Evolutionary conservation across 805 yeast species (phyloP).

Genomic region (Spencermartinsiella europaea): DNA sequence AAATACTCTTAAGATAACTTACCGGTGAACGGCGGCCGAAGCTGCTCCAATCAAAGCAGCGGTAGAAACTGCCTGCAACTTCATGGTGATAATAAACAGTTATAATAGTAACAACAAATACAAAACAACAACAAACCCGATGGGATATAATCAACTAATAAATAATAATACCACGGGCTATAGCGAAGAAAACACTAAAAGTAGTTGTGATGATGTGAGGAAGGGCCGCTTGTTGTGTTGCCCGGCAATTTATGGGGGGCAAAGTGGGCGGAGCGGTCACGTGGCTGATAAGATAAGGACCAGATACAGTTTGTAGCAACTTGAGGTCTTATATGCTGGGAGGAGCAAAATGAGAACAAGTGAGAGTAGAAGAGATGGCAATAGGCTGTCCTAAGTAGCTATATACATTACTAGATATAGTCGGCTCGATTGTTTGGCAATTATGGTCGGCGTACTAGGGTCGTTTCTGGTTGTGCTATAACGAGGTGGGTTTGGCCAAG

Average conservation of each 20-base stretch:
- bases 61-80: conserved; percentile 19
- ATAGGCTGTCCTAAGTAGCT: too few relatives aligned
- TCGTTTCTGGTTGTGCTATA: too few relatives aligned
- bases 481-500: too few relatives aligned
- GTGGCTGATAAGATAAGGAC: background rate
- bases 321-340: too few relatives aligned
- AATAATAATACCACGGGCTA: background rate
- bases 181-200: background rate
- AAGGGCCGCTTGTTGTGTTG: too few relatives aligned
- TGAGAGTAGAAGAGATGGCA: too few relatives aligned
- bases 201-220: background rate
- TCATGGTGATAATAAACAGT: conserved; percentile 15
- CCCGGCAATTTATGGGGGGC: background rate
- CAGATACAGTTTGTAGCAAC: background rate
- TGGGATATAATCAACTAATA: background rate
- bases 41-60: conserved; percentile 18
- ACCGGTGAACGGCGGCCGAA: conserved; percentile 32
- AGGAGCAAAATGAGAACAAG: too few relatives aligned
- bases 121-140: too few relatives aligned
- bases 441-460: too few relatives aligned
- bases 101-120: too few relatives aligned
- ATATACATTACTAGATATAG: too few relatives aligned
- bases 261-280: background rate
- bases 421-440: too few relatives aligned
- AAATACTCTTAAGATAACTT: conserved; percentile 18